Evolutionary conservation across 1,284 basidiomycete genomes (phyloP).

Genomic region (Farysia itapuensis): DNA sequence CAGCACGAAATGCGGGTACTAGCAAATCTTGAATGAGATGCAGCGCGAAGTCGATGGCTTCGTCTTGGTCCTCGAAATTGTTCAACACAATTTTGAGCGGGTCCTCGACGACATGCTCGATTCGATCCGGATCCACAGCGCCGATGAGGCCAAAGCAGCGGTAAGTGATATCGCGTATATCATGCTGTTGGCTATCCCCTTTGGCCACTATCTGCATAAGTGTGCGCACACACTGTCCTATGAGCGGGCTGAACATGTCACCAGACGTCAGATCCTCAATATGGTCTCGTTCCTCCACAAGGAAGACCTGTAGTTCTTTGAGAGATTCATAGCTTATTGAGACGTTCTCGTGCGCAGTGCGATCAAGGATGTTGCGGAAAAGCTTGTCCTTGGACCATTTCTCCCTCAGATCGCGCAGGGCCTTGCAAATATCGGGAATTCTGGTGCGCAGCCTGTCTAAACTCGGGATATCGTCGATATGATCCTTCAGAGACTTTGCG

Average conservation of each 20-base stretch:
- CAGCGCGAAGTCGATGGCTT: constrained; percentile 78
- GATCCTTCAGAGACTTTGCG: constrained; percentile 61
- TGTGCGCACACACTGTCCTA: constrained; percentile 72
- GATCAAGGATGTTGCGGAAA: constrained; percentile 73
- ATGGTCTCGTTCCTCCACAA: constrained; percentile 32
- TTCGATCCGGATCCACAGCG: constrained; percentile 92
- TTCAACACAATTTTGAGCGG: constrained; percentile 73
- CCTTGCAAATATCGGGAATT: constrained; percentile 53
- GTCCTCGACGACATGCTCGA: constrained; percentile 70
- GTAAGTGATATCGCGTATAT: constrained; percentile 68
- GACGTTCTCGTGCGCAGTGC: constrained; percentile 77
- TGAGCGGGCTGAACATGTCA: constrained; percentile 76
- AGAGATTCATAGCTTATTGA: constrained; percentile 78
- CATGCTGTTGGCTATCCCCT: constrained; percentile 66
- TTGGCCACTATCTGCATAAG: constrained; percentile 74
- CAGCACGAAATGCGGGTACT: constrained; percentile 87
- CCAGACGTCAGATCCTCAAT: constrained; percentile 43
- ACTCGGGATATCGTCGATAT: constrained; percentile 68
- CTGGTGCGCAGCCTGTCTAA: constrained; percentile 61
- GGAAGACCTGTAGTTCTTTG: constrained; percentile 69
- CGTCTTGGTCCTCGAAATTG: constrained; percentile 81
- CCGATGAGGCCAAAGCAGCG: constrained; percentile 93
- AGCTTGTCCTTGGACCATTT: constrained; percentile 63
- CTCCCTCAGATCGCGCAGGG: constrained; percentile 49
- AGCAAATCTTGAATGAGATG: constrained; percentile 84